Percentiles rank a stretch among this genome's conserved stretches.
These are phyloP conservation scores for Phallus indusiatus DNA, from an alignment of 768 basidiomycete species.

Conservation along the genomic window DNA sequence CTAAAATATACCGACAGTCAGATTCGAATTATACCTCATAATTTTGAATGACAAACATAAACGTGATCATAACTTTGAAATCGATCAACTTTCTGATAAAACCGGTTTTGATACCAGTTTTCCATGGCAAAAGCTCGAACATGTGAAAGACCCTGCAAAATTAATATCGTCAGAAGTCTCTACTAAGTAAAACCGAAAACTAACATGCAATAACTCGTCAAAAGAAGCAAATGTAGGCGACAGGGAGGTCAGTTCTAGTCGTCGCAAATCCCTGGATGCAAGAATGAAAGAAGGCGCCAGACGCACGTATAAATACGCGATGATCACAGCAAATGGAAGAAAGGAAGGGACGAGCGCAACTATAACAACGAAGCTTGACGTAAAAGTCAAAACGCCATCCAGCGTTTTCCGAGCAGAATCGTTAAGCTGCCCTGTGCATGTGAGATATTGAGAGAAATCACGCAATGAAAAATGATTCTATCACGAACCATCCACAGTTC, in stretches of 20 bases:
- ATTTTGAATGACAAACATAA: constrained; percentile 37
- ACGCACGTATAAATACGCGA: constrained; percentile 60
- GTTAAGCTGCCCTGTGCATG: constrained; percentile 31
- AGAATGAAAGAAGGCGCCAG: constrained; percentile 52
- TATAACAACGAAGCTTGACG: constrained; percentile 56
- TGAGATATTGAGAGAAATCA: background rate
- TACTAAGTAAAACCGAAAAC: background rate
- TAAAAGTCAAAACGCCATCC: constrained; percentile 48
- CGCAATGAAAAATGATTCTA: too few relatives aligned
- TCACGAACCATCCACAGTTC: constrained; percentile 48
- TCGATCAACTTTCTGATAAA: constrained; percentile 48
- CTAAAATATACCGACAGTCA: constrained; percentile 22
- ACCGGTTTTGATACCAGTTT: constrained; percentile 50
- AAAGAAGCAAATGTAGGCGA: constrained; percentile 69
- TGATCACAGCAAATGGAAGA: constrained; percentile 54
- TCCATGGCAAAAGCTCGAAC: constrained; percentile 70
- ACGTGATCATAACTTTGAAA: constrained; percentile 67
- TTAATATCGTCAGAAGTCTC: background rate
- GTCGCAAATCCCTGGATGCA: constrained; percentile 56
- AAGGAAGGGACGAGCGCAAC: constrained; percentile 54
- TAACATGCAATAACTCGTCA: constrained; percentile 48
- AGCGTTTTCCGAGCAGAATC: constrained; percentile 45
- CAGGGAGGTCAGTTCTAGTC: constrained; percentile 55
- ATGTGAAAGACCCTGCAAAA: constrained; percentile 41
- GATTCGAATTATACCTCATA: background rate